Percentiles rank a stretch among this genome's conserved stretches.
These are phyloP conservation scores for Kazachstania africana DNA, from an alignment of 805 yeast genomes.

Conservation along the genomic window DNA sequence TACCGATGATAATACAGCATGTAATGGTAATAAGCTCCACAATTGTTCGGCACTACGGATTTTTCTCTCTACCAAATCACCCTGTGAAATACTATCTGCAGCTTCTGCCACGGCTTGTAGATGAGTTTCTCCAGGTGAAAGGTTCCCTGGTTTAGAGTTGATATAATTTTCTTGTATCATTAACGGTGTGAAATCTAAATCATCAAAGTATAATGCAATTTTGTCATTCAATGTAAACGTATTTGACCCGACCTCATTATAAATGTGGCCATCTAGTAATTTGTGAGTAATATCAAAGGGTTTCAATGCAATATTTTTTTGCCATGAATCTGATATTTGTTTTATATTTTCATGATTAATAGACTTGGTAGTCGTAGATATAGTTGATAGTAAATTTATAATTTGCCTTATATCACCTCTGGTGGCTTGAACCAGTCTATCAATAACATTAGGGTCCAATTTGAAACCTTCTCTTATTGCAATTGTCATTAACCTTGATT, in stretches of 20 bases:
- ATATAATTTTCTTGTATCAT: conserved; percentile 94
- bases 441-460: conserved; percentile 69
- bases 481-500: conserved; percentile 79
- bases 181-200: conserved; percentile 85
- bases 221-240: conserved; percentile 61
- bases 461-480: conserved; percentile 76
- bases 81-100: conserved; percentile 75
- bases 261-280: conserved; percentile 49
- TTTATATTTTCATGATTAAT: conserved; percentile 50
- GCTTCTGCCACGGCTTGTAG: conserved; percentile 61
- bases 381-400: conserved; percentile 78
- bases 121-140: conserved; percentile 36
- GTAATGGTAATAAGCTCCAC: conserved; percentile 89
- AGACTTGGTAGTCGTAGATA: conserved; percentile 55
- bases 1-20: conserved; percentile 77
- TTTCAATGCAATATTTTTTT: conserved; percentile 78
- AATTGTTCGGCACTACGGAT: conserved; percentile 88
- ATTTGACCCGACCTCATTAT: conserved; percentile 33
- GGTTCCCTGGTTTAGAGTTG: conserved; percentile 44
- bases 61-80: conserved; percentile 68
- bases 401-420: conserved; percentile 90
- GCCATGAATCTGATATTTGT: conserved; percentile 60
- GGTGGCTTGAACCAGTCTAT: conserved; percentile 74
- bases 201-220: conserved; percentile 83
- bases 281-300: conserved; percentile 82